Base-by-base conservation (phyloP, 163 green algal genomes). In the Volvox carteri region DNA sequence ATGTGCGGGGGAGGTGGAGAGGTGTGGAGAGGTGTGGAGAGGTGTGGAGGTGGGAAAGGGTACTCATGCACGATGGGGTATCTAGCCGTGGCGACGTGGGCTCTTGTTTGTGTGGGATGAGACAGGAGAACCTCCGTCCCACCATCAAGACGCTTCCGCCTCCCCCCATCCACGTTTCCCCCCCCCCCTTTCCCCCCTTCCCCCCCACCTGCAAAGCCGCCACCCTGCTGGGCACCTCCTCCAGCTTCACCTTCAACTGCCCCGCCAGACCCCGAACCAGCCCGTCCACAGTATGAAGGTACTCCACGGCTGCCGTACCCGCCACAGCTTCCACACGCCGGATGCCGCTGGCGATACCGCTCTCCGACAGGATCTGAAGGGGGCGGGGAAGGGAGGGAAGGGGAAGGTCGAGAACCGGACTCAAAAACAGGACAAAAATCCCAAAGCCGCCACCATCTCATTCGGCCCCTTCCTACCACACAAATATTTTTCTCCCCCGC, bases 321-420 rank as follows among this genome's bases (percentile, higher is more conserved):
- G 94, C 95, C 25, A 98, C 97, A 5, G 97, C 97, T 92, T 99
- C 96, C 62, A 99, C 96, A 44, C 96, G 94, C 28, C 96, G 91
- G 72, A 98, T 92, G 60, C 96, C 96, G 18, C 90, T 96, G 2
- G 96, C 95, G 44, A 99, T 98, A 89, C 96, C 97, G 4, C 76
- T 68, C 92, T 99, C 97, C 23, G 81, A 90, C 39, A 95, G 84
- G 8, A 94, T 86, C 84, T 89, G 70, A 28, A 25, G 0, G 78
- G n/a, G 78, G 12, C 8, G 18, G 35, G 33, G 50, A 1, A 33
- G 33, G 33, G 18, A 46, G 9, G 25, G 74, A n/a, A 62, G 73
- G 73, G 4, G 12, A 65, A 42, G 44, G 19, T 12, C 50, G 50
- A 16, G 12, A 58, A 58, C 12, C 16, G 50, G 50, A 16, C 50